Evolutionary conservation across 352 stramenopile species (phyloP).

Genomic region (Thalassiosira livingstoniorum): DNA sequence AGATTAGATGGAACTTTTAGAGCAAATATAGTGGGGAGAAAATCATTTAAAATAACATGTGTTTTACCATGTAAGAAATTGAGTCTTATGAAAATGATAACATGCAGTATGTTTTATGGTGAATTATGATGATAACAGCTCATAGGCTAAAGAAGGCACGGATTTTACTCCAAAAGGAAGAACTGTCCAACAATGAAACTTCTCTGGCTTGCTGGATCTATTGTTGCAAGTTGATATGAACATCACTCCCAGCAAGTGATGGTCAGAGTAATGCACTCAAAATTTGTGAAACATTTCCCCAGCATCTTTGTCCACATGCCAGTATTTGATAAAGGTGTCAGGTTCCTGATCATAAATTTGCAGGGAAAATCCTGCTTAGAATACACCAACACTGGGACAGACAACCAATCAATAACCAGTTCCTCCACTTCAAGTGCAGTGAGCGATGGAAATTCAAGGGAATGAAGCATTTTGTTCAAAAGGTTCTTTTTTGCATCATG

Average conservation of each 20-base stretch:
- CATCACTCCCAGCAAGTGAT: neutral
- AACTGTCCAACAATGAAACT: neutral
- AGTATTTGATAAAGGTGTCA: slow-evolving; percentile 20
- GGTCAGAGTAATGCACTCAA: neutral
- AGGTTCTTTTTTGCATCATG: slow-evolving; percentile 38
- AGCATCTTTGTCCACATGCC: slow-evolving; percentile 54
- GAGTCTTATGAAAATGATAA: too few relatives aligned
- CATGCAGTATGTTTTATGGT: too few relatives aligned
- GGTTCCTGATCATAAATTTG: slow-evolving; percentile 35
- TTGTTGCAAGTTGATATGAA: neutral
- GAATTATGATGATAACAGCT: too few relatives aligned
- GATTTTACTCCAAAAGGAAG: neutral
- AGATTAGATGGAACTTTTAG: too few relatives aligned
- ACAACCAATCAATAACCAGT: slow-evolving; percentile 44
- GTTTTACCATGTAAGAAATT: too few relatives aligned
- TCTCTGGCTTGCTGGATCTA: neutral
- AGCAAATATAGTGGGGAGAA: too few relatives aligned
- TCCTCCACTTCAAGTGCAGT: slow-evolving; percentile 30
- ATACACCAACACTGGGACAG: slow-evolving; percentile 22
- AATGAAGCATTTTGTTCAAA: slow-evolving; percentile 26
- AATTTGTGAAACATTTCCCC: slow-evolving; percentile 57
- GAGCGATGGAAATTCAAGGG: slow-evolving; percentile 17
- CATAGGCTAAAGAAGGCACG: neutral
- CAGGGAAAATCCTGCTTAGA: neutral
- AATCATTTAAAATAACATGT: too few relatives aligned